These are phyloP conservation scores for Pythium rishiriense DNA, from an alignment of 352 stramenopile species.

Conservation along the genomic window DNA sequence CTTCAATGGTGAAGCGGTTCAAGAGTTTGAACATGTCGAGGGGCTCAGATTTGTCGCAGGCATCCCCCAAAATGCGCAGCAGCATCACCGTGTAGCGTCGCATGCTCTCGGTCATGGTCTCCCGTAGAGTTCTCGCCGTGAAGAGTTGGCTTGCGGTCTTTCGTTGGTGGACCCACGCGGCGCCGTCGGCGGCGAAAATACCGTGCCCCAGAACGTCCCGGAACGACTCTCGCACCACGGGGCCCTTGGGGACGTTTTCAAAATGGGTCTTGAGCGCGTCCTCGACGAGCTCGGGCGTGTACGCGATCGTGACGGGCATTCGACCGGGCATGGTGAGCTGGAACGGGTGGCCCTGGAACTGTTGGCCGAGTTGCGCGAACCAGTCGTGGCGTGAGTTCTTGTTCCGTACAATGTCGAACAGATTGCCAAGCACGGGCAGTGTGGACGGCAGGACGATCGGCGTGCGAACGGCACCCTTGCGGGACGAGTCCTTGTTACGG, in stretches of 20 bases:
- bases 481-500: background rate
- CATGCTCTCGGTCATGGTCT: slow-evolving; percentile 33
- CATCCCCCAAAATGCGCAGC: background rate
- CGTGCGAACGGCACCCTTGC: background rate
- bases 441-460: slow-evolving; percentile 3
- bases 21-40: slow-evolving; percentile 9
- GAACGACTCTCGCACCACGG: background rate
- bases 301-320: slow-evolving; percentile 25
- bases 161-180: slow-evolving; percentile 43
- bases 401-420: slow-evolving; percentile 34
- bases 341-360: slow-evolving; percentile 34
- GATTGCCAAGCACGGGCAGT: background rate
- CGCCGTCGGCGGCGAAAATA: slow-evolving; percentile 27
- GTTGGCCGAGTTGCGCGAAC: slow-evolving; percentile 31
- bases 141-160: slow-evolving; percentile 58
- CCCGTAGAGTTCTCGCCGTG: slow-evolving; percentile 34
- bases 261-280: slow-evolving; percentile 35
- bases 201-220: slow-evolving; percentile 21
- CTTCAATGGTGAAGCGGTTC: slow-evolving; percentile 31
- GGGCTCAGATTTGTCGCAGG: background rate
- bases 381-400: slow-evolving; percentile 45
- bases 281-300: slow-evolving; percentile 9
- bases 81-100: background rate
- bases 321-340: slow-evolving; percentile 32
- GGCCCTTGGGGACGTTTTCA: slow-evolving; percentile 21